These are phyloP conservation scores for Axilococcus clingmanii DNA, from an alignment of 139 green algal species.

Conservation along the genomic window DNA sequence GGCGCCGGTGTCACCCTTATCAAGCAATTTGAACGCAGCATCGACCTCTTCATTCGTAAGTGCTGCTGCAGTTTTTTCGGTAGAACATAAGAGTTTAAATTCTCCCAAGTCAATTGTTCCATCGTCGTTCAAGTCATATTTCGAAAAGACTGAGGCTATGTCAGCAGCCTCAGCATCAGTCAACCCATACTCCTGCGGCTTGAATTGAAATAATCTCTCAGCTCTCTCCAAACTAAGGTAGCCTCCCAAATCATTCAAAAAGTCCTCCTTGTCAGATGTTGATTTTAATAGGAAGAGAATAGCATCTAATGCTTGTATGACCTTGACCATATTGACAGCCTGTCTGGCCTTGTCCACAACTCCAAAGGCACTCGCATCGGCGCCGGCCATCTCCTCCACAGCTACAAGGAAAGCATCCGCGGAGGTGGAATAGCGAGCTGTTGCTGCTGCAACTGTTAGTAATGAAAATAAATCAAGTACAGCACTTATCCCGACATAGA, in stretches of 20 bases:
- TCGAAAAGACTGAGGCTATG: conserved; percentile 10
- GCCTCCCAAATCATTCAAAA: conserved; percentile 15
- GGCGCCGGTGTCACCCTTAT: conserved; percentile 15
- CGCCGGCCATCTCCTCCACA: conserved; percentile 16
- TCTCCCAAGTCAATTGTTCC: conserved; percentile 11
- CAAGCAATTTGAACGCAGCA: conserved; percentile 19
- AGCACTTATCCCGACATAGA: conserved; percentile 20
- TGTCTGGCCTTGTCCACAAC: conserved; percentile 20
- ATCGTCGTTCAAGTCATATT: conserved; percentile 24
- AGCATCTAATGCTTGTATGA: conserved; percentile 21
- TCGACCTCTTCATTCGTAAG: conserved; percentile 10
- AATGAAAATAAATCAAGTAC: conserved; percentile 21
- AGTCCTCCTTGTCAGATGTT: conserved; percentile 6
- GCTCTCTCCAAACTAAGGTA: conserved; percentile 9
- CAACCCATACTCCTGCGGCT: neutral
- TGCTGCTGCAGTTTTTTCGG: neutral
- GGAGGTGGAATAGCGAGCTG: conserved; percentile 6
- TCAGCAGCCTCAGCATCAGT: conserved; percentile 1
- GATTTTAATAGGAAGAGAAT: conserved; percentile 16
- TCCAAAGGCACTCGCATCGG: conserved; percentile 5
- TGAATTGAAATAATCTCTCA: neutral
- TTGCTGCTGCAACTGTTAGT: conserved; percentile 4
- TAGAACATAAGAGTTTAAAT: conserved; percentile 14
- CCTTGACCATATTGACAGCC: conserved; percentile 1
- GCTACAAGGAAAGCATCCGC: conserved; percentile 17